Percentiles rank a stretch among this genome's conserved stretches.
Conservation (phyloP, 2,329 filamentous ascomycete genomes). For the Fusarium sp. region DNA sequence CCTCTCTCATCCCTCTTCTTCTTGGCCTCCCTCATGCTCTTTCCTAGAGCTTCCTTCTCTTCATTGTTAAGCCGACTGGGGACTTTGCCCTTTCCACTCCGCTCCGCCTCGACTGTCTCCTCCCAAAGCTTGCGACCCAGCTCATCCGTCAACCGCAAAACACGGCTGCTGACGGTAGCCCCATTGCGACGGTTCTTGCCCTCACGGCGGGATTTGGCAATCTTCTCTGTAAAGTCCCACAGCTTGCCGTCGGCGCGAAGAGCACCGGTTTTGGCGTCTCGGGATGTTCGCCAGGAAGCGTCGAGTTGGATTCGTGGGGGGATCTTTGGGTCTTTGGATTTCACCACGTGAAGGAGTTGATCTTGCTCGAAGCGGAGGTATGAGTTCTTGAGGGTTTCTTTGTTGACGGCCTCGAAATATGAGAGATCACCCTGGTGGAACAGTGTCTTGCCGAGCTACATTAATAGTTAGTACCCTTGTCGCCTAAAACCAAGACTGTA, state of each 20-base stretch:
- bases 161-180: constrained; percentile 84
- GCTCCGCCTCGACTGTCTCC: constrained; percentile 56
- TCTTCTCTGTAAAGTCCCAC: constrained; percentile 93
- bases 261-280: constrained; percentile 69
- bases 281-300: constrained; percentile 77
- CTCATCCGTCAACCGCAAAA: constrained; percentile 79
- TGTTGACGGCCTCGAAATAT: constrained; percentile 99
- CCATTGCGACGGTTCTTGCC: constrained; percentile 97
- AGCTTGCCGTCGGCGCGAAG: constrained; percentile 79
- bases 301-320: constrained; percentile 74
- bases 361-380: constrained; percentile 91
- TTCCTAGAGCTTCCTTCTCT: constrained; percentile 58
- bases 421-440: constrained; percentile 97
- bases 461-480: constrained; percentile 15
- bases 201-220: constrained; percentile 84
- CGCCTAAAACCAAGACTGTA: background rate
- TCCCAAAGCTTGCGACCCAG: constrained; percentile 78
- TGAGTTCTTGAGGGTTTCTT: constrained; percentile 95
- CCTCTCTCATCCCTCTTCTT: constrained; percentile 62
- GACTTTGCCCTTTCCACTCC: constrained; percentile 48
- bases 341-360: constrained; percentile 82
- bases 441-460: constrained; percentile 88
- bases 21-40: constrained; percentile 57
- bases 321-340: constrained; percentile 71
- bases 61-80: constrained; percentile 61